Conservation (phyloP, 2,329 filamentous ascomycete species). For the Fusarium udum region DNA sequence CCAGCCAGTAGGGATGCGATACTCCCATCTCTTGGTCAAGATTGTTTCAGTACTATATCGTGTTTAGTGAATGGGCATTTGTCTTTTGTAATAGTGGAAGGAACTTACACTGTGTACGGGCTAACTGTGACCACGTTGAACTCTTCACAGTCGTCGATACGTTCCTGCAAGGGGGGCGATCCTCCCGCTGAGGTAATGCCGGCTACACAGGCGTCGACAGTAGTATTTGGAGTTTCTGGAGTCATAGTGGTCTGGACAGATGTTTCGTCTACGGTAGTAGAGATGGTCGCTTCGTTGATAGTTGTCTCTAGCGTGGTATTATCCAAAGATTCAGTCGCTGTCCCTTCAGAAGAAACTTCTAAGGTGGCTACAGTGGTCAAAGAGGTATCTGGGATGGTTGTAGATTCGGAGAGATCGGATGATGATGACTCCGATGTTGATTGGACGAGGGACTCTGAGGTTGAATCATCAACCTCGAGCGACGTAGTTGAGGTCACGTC, state of each 20-base stretch:
- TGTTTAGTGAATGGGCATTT: not conserved
- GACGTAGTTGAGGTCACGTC: not conserved
- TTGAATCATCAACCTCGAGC: fast-evolving
- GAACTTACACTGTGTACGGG: not conserved
- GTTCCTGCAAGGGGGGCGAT: not conserved
- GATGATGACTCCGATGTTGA: fast-evolving
- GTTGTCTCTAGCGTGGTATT: not conserved
- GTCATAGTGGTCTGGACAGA: not conserved
- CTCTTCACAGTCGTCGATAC: not conserved
- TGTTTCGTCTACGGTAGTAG: not conserved
- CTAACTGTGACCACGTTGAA: not conserved
- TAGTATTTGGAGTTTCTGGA: not conserved
- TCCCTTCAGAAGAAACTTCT: fast-evolving
- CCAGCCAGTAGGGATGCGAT: not conserved
- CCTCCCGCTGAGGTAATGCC: fast-evolving
- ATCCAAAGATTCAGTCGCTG: fast-evolving
- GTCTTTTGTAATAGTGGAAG: too few species aligned
- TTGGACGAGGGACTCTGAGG: fast-evolving
- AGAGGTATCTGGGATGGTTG: fast-evolving
- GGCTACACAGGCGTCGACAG: not conserved
- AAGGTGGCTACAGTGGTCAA: fast-evolving
- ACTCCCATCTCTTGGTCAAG: not conserved
- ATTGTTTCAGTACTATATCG: fast-evolving
- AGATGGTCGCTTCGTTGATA: not conserved
- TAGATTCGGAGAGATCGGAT: not conserved